phyloP scores from a whole-genome alignment of 1,139 yeast genomes.

The Nakaseomyces uthaithaninus region DNA sequence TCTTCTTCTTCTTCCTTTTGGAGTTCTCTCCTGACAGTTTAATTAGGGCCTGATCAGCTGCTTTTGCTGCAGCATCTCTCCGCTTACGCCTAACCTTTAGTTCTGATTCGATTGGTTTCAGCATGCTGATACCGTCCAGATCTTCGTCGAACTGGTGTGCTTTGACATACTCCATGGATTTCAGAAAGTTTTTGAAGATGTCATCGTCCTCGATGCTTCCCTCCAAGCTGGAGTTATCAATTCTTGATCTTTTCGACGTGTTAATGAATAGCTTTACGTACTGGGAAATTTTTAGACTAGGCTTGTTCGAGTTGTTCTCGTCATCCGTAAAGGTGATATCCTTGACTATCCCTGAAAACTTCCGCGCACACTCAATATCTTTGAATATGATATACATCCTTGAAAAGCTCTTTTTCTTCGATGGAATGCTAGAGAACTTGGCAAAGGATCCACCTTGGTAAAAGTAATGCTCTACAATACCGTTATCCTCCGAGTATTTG shows the following conservation, averaged over 20 bases:
- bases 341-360: slow-evolving; percentile 14
- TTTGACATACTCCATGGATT: slow-evolving; percentile 20
- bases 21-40: slow-evolving; percentile 20
- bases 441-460: neutral
- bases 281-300: slow-evolving; percentile 21
- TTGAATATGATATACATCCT: slow-evolving; percentile 3
- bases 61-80: slow-evolving; percentile 13
- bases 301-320: slow-evolving; percentile 20
- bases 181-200: slow-evolving; percentile 24
- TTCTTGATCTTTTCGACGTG: slow-evolving; percentile 8
- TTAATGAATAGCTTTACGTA: slow-evolving; percentile 19
- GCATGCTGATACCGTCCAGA: slow-evolving; percentile 21
- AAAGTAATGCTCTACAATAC: slow-evolving; percentile 1
- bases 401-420: neutral
- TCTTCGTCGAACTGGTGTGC: slow-evolving; percentile 19
- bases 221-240: slow-evolving; percentile 11
- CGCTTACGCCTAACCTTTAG: slow-evolving; percentile 17
- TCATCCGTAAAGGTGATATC: slow-evolving; percentile 25
- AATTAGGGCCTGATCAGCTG: slow-evolving; percentile 18
- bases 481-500: slow-evolving; percentile 9
- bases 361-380: slow-evolving; percentile 2
- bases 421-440: neutral
- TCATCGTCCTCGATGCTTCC: slow-evolving; percentile 25
- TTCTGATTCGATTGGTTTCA: slow-evolving; percentile 25
- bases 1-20: slow-evolving; percentile 12